phyloP scores from a whole-genome alignment of 768 basidiomycete species.

The Termitomyces sp. region DNA sequence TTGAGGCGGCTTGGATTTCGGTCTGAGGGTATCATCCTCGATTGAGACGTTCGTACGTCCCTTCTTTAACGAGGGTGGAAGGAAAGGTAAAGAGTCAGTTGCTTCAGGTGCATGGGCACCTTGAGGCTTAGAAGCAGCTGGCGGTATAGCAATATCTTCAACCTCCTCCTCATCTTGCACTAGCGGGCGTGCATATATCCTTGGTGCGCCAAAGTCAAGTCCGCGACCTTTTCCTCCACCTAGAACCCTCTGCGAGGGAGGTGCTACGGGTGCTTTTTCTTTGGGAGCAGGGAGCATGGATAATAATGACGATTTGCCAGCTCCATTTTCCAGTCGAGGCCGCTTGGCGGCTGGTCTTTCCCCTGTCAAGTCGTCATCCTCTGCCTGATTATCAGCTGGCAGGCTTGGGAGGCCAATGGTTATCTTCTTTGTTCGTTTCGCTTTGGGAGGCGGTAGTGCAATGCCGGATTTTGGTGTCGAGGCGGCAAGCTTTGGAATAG shows the following conservation, averaged over 20 bases:
- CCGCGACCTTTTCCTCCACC: constrained; percentile 61
- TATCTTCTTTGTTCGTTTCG: constrained; percentile 55
- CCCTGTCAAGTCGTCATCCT: constrained; percentile 30
- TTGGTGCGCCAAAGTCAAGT: constrained; percentile 49
- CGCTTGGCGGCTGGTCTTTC: constrained; percentile 57
- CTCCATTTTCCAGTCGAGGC: constrained; percentile 45
- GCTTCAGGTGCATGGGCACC: constrained; percentile 3
- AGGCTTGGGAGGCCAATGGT: constrained; percentile 53
- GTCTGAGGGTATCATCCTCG: constrained; percentile 28
- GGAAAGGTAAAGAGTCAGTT: constrained; percentile 40
- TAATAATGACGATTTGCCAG: constrained; percentile 60
- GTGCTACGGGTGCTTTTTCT: constrained; percentile 38
- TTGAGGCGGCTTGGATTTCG: constrained; percentile 5
- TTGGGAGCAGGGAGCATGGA: constrained; percentile 77
- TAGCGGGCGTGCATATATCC: neutral
- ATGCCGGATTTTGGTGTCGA: constrained; percentile 13
- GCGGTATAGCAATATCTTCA: constrained; percentile 19
- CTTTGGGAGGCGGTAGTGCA: constrained; percentile 22
- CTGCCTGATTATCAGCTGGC: constrained; percentile 26
- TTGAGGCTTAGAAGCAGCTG: neutral
- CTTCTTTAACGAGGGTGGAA: constrained; percentile 55
- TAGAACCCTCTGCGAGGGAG: constrained; percentile 48
- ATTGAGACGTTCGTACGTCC: constrained; percentile 56
- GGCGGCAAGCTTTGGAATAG: constrained; percentile 13
- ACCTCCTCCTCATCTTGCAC: constrained; percentile 14